Conservation (phyloP, 495 filamentous ascomycete genomes). For the Hypoxylon fuscum region DNA sequence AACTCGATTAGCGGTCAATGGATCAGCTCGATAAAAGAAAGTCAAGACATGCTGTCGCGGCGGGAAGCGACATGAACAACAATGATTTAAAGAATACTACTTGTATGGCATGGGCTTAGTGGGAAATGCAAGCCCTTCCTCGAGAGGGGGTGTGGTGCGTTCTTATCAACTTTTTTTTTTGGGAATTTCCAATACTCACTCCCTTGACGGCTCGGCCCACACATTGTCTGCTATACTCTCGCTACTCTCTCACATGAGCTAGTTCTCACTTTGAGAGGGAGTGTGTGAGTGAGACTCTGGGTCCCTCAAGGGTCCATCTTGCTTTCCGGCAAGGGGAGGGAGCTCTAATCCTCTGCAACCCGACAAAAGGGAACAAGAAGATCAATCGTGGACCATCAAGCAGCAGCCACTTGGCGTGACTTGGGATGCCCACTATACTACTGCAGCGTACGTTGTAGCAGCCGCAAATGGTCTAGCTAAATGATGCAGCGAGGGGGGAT, state of each 20-base stretch:
- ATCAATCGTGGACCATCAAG: slow-evolving; percentile 40
- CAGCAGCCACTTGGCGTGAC: slow-evolving; percentile 40
- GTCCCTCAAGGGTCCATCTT: slow-evolving; percentile 31
- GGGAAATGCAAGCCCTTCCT: slow-evolving; percentile 23
- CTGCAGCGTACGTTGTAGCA: slow-evolving; percentile 35
- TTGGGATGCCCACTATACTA: slow-evolving; percentile 37
- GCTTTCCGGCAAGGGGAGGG: slow-evolving; percentile 32
- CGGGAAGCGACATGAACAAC: slow-evolving; percentile 37
- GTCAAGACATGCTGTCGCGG: slow-evolving; percentile 33
- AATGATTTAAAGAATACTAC: slow-evolving; percentile 19
- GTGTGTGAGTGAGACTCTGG: slow-evolving; percentile 21
- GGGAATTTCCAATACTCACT: slow-evolving; percentile 35
- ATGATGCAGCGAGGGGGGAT: slow-evolving; percentile 27
- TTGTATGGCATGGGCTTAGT: slow-evolving; percentile 19
- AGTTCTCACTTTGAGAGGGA: slow-evolving; percentile 8
- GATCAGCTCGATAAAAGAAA: slow-evolving; percentile 29
- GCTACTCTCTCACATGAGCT: slow-evolving; percentile 18
- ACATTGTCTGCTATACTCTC: slow-evolving; percentile 3
- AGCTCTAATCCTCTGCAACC: slow-evolving; percentile 41
- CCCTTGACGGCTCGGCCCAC: slow-evolving; percentile 36
- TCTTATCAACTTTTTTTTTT: slow-evolving; percentile 42
- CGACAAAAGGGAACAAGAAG: slow-evolving; percentile 39
- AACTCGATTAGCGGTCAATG: slow-evolving; percentile 30
- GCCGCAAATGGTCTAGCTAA: slow-evolving; percentile 41
- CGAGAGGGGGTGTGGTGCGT: slow-evolving; percentile 39